Base-by-base conservation (phyloP, 1,284 basidiomycete species). In the Hymenochaete sp. region DNA sequence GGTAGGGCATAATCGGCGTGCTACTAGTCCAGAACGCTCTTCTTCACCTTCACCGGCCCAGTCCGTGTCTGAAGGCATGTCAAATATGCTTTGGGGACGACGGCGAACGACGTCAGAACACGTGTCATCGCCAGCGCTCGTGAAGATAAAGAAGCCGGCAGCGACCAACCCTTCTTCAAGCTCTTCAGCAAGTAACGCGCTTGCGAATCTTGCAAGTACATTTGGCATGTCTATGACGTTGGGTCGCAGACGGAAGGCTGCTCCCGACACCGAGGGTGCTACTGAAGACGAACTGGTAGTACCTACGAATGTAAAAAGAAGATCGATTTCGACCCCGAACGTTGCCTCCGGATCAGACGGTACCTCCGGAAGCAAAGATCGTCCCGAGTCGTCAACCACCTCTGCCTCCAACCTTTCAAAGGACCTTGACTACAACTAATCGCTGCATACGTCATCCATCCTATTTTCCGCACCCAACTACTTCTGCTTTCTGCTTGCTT, bases 31-130 rank as follows among this genome's bases (percentile, higher is more conserved):
- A 24, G 36, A 32, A 7, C 41, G 37, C 10, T 29, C 37, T 18
- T 44, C 49, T 3, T 44, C 49, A 8, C 49, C 49, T 6, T 51
- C 49, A 11, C 49, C 49, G 4, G 40, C 49, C 5, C 45, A 44
- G 3, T 51, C 49, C 6, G 49, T 41, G 3, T 38, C 45, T 11
- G 49, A 51, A 22, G 49, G 49, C n/a, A 47, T 51, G 49, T 43
- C 49, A 10, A 51, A 44, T 32, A 27, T 47, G 25, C 37, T 51
- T 13, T 18, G 24, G 14, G 38, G 37, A 31, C 26, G 49, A 26
- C 49, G 49, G 7, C 40, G 49, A 19, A 47, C 45, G 26, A 36
- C 49, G 11, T 51, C 49, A 16, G 49, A 51, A 28, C 49, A 51
- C 31, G 32, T 40, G 26, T 4, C 24, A 14, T 22, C 41, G 13